These are phyloP conservation scores for Marasmius fiardii DNA, from an alignment of 1,284 basidiomycete species.

Conservation along the genomic window DNA sequence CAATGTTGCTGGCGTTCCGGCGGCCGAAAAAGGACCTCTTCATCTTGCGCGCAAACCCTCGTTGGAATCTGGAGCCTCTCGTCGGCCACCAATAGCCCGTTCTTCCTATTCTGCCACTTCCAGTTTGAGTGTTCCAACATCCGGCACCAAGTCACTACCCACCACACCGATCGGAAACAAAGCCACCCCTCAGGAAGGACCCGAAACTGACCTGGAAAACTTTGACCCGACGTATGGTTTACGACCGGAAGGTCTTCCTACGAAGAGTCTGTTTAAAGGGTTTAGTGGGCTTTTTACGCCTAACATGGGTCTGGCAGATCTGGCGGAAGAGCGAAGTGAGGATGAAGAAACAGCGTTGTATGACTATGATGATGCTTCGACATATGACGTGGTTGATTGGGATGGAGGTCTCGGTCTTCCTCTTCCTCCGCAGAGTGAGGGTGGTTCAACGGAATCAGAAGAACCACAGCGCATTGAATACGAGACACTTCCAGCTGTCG, in stretches of 20 bases:
- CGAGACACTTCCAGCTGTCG: slow-evolving; percentile 74
- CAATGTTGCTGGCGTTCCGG: slow-evolving; percentile 16
- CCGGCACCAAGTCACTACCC: slow-evolving; percentile 11
- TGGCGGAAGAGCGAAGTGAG: slow-evolving; percentile 67
- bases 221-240: slow-evolving; percentile 98
- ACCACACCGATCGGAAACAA: slow-evolving; percentile 18
- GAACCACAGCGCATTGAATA: slow-evolving; percentile 43
- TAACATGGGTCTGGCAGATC: slow-evolving; percentile 72
- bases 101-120: slow-evolving; percentile 32
- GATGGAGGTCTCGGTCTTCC: slow-evolving; percentile 49
- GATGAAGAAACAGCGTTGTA: slow-evolving; percentile 40
- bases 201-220: slow-evolving; percentile 76
- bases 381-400: slow-evolving; percentile 67
- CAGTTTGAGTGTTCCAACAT: slow-evolving; percentile 28
- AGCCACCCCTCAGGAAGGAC: slow-evolving; percentile 27
- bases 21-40: slow-evolving; percentile 20
- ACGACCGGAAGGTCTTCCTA: slow-evolving; percentile 85
- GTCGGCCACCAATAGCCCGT: slow-evolving; percentile 4
- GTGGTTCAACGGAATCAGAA: slow-evolving; percentile 20
- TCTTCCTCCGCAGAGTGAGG: slow-evolving; percentile 2
- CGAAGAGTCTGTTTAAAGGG: slow-evolving; percentile 65
- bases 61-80: not conserved
- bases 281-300: slow-evolving; percentile 72
- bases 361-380: slow-evolving; percentile 45
- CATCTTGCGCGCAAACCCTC: slow-evolving; percentile 9